A percentile compares a stretch with the other conserved stretches of the same genome.
Evolutionary conservation across 106 monocot species (phyloP).

Genomic region (Xerophyta viscosa): DNA sequence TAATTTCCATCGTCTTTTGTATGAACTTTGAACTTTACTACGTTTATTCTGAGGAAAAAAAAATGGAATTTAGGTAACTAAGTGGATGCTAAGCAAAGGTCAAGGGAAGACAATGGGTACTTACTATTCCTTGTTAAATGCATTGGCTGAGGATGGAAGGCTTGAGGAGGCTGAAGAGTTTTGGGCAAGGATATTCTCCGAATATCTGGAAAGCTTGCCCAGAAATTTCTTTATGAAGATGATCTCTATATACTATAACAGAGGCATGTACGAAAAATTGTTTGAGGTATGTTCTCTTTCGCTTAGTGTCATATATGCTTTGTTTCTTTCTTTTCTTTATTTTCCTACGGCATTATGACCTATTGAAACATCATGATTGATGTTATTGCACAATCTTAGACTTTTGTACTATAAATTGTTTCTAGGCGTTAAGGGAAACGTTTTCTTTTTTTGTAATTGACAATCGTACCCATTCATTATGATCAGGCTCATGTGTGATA

Average conservation of each 20-base stretch:
- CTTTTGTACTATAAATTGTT: too few relatives aligned
- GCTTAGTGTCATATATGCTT: neutral
- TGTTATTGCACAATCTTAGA: too few relatives aligned
- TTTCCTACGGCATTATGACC: too few relatives aligned
- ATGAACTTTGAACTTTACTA: too few relatives aligned
- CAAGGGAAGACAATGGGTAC: conserved; percentile 97
- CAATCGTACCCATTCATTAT: too few relatives aligned
- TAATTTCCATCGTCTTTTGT: too few relatives aligned
- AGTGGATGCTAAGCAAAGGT: conserved; percentile 99
- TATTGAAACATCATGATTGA: too few relatives aligned
- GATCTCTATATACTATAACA: conserved; percentile 63
- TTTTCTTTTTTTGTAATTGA: too few relatives aligned
- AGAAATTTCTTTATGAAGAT: conserved; percentile 80
- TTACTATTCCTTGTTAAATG: conserved; percentile 77
- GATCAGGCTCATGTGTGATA: too few relatives aligned
- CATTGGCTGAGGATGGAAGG: conserved; percentile 85
- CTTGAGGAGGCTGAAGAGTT: conserved; percentile 89
- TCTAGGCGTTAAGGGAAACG: too few relatives aligned
- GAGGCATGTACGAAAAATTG: conserved; percentile 72
- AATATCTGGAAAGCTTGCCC: conserved; percentile 83
- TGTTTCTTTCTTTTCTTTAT: neutral
- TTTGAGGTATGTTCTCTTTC: conserved; percentile 55
- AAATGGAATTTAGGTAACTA: conserved; percentile 49
- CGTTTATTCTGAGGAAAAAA: too few relatives aligned
- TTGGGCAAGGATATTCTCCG: conserved; percentile 65